Conservation (phyloP, 169 alveolate species). For the Plasmodium ovale region DNA sequence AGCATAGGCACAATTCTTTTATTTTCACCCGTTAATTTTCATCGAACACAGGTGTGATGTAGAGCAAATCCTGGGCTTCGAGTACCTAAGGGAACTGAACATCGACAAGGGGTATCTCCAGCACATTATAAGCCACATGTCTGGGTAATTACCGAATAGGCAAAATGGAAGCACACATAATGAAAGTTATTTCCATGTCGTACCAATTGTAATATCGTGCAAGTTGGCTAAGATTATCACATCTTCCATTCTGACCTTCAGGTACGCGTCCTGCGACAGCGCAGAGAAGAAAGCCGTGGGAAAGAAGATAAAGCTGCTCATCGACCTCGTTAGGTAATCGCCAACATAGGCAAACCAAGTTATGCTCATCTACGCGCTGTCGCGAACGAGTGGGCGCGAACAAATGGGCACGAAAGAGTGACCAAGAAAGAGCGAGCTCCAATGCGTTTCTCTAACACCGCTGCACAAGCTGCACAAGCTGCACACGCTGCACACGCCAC, state of each 20-base stretch:
- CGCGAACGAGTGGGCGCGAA: no score
- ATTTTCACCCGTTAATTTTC: background rate
- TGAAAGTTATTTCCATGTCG: background rate
- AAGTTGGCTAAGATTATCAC: no score
- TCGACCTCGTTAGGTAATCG: constrained; percentile 24
- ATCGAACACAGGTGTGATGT: constrained; percentile 29
- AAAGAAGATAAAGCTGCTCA: constrained; percentile 29
- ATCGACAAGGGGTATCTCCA: constrained; percentile 16
- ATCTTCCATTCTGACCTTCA: background rate
- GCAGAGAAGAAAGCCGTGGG: constrained; percentile 15
- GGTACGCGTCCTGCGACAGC: constrained; percentile 39
- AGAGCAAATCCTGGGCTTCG: constrained; percentile 21
- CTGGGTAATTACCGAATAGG: constrained; percentile 7
- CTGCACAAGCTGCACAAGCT: no score
- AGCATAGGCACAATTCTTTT: no score
- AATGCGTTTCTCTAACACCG: no score
- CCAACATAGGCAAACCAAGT: background rate
- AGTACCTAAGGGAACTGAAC: constrained; percentile 14
- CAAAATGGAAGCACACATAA: background rate
- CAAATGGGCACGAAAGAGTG: no score
- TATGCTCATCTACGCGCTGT: no score
- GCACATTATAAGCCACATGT: constrained; percentile 30
- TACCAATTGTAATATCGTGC: background rate
- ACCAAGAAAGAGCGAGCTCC: no score
- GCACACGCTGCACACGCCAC: no score